phyloP scores from a whole-genome alignment of 2,329 filamentous ascomycete genomes.

The Xylariaceae sp. region DNA sequence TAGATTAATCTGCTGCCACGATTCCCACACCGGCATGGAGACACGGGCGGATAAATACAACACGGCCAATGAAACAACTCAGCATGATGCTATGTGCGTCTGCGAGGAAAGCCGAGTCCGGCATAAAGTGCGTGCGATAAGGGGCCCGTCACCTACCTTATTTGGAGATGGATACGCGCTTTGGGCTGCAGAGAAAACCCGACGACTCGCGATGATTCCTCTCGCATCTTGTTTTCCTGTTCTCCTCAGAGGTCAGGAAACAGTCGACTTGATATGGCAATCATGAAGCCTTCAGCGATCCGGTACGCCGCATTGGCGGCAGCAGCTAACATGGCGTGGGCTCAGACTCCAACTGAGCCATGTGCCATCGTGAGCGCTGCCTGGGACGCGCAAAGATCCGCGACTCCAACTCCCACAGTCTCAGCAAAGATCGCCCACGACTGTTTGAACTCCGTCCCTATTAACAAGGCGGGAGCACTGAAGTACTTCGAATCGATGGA shows the following conservation, averaged over 20 bases:
- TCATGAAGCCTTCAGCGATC: constrained; percentile 19
- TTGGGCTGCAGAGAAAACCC: neutral
- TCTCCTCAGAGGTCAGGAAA: constrained; percentile 8
- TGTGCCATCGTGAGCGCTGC: constrained; percentile 30
- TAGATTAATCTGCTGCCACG: neutral
- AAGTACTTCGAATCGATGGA: constrained; percentile 36
- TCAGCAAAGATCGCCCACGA: constrained; percentile 36
- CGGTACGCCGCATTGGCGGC: constrained; percentile 16
- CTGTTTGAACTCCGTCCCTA: constrained; percentile 39
- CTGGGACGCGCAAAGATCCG: constrained; percentile 28
- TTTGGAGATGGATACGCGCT: constrained; percentile 6
- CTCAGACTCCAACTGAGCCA: constrained; percentile 24
- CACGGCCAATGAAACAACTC: neutral
- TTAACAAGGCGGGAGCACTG: constrained; percentile 36
- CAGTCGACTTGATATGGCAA: neutral
- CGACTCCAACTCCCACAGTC: constrained; percentile 32
- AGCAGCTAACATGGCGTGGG: constrained; percentile 8
- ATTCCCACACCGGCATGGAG: neutral
- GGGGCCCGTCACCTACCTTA: neutral
- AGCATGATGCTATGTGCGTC: neutral
- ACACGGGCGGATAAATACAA: neutral
- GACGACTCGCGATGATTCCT: constrained; percentile 3
- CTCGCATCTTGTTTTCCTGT: constrained; percentile 1
- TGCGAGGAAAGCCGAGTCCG: neutral
- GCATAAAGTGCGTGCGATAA: neutral